phyloP scores from a whole-genome alignment of 2,329 filamentous ascomycete species.

The Coniochaeta sp. region DNA sequence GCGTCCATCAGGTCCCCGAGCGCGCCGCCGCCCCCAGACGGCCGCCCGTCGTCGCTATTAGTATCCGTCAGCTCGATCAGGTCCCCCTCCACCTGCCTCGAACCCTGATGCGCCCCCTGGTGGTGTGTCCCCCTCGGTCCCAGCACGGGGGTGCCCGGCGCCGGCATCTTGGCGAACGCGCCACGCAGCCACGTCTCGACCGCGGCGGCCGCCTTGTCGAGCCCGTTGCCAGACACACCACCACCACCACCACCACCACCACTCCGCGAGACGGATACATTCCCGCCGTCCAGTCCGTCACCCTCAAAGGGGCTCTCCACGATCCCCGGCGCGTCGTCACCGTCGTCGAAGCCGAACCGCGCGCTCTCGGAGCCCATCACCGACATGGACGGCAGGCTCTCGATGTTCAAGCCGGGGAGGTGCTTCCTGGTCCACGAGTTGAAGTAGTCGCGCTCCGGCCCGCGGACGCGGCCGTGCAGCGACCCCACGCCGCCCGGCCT shows the following conservation, averaged over 20 bases:
- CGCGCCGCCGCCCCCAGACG: not conserved
- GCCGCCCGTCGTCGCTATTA: conserved; percentile 15
- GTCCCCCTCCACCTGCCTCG: conserved; percentile 15
- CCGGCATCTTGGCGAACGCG: conserved; percentile 60
- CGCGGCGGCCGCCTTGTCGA: conserved; percentile 80
- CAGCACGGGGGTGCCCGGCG: conserved; percentile 40
- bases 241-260: conserved; percentile 28
- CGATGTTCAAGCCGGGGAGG: conserved; percentile 69
- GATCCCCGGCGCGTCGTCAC: conserved; percentile 27
- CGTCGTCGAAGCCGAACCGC: conserved; percentile 44
- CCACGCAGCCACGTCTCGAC: conserved; percentile 89
- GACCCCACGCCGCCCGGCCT: conserved; percentile 87
- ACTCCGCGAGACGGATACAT: conserved; percentile 31
- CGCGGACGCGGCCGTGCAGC: conserved; percentile 63
- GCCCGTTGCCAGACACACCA: conserved; percentile 31
- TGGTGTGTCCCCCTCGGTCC: conserved; percentile 17
- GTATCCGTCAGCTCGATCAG: conserved; percentile 21
- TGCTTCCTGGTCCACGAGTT: conserved; percentile 82
- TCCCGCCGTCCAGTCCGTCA: conserved; percentile 34
- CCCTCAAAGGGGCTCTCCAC: conserved; percentile 45
- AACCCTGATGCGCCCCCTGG: conserved; percentile 12
- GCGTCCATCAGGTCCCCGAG: conserved; percentile 3
- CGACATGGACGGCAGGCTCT: conserved; percentile 60
- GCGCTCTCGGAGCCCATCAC: conserved; percentile 55
- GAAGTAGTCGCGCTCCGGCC: conserved; percentile 75